Conservation (phyloP, 2,329 filamentous ascomycete species). For the Trichoderma harzianum region DNA sequence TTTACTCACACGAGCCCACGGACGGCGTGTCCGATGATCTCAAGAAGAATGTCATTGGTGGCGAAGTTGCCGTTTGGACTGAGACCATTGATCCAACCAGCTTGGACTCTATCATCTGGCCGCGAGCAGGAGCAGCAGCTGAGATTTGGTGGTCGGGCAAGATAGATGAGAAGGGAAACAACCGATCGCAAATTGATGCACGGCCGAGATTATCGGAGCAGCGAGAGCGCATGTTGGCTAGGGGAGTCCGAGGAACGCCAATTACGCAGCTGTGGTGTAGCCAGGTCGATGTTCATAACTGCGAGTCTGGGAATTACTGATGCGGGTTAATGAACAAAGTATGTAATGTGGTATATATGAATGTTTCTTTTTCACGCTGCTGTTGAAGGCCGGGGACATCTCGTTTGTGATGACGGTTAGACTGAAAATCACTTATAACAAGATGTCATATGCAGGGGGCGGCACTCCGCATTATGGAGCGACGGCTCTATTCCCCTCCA, state of each 20-base stretch:
- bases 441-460: neutral
- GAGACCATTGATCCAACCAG: conserved; percentile 72
- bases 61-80: conserved; percentile 78
- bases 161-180: conserved; percentile 61
- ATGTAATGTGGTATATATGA: neutral
- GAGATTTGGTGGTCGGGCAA: conserved; percentile 79
- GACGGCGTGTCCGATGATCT: conserved; percentile 58
- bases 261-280: conserved; percentile 36
- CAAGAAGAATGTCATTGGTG: conserved; percentile 70
- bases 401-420: neutral
- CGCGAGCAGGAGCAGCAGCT: conserved; percentile 67
- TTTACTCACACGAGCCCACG: conserved; percentile 77
- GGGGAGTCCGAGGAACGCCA: conserved; percentile 60
- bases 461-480: neutral
- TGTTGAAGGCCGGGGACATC: neutral
- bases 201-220: conserved; percentile 69
- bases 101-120: conserved; percentile 75
- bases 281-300: conserved; percentile 13
- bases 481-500: neutral
- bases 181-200: conserved; percentile 68
- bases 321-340: neutral
- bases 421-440: neutral
- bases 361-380: neutral
- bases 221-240: conserved; percentile 69
- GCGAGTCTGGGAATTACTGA: conserved; percentile 6